Evolutionary conservation across 768 basidiomycete genomes (phyloP).

Genomic region (Termitomyces sp.): DNA sequence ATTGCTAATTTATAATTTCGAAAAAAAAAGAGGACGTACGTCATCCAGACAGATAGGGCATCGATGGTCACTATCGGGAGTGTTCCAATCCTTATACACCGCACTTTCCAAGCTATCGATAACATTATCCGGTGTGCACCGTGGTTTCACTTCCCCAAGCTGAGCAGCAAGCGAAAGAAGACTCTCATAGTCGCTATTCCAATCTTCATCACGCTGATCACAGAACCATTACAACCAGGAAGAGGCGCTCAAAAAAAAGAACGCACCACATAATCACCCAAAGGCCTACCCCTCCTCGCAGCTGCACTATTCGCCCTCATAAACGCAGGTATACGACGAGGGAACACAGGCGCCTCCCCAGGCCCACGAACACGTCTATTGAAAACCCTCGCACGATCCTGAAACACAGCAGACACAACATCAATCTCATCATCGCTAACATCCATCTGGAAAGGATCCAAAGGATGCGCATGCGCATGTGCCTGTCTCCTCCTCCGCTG

Average conservation of each 20-base stretch:
- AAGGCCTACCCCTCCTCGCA: constrained; percentile 20
- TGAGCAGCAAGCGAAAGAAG: constrained; percentile 54
- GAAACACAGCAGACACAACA: neutral
- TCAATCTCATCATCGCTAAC: constrained; percentile 5
- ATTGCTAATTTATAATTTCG: constrained; percentile 1
- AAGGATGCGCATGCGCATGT: neutral
- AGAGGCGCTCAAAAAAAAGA: neutral
- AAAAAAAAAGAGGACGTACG: constrained; percentile 39
- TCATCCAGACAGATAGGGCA: constrained; percentile 88
- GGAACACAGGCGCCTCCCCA: constrained; percentile 16
- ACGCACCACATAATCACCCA: constrained; percentile 56
- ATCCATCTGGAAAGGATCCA: constrained; percentile 5
- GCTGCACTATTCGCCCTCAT: constrained; percentile 8
- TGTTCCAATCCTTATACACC: constrained; percentile 67
- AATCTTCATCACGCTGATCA: constrained; percentile 69
- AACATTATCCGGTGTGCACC: constrained; percentile 58
- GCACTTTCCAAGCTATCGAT: constrained; percentile 58
- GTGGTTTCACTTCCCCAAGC: constrained; percentile 68
- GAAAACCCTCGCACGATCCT: constrained; percentile 1
- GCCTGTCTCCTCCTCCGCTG: constrained; percentile 7
- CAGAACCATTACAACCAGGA: constrained; percentile 7
- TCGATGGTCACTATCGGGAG: constrained; percentile 60
- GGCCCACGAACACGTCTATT: constrained; percentile 11
- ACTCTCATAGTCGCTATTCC: constrained; percentile 73
- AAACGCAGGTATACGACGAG: constrained; percentile 13